These are phyloP conservation scores for Aspergillus nomiae DNA, from an alignment of 2,329 filamentous ascomycete species.

Conservation along the genomic window DNA sequence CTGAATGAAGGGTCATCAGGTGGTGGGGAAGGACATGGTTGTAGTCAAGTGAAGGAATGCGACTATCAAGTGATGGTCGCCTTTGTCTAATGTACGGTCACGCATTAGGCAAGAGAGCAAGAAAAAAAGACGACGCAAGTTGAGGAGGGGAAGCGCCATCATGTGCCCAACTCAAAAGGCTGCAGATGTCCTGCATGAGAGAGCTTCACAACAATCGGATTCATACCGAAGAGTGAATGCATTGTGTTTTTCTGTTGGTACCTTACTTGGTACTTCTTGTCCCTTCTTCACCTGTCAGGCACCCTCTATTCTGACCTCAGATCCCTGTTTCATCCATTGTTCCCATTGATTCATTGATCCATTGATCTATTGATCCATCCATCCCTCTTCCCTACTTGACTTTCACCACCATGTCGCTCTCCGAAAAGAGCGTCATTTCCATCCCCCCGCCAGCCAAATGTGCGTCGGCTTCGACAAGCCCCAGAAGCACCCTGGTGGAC, in stretches of 20 bases:
- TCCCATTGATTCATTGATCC: not conserved
- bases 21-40: too few relatives aligned
- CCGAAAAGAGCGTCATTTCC: slow-evolving; percentile 16
- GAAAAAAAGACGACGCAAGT: not conserved
- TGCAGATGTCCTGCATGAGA: slow-evolving; percentile 6
- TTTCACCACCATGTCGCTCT: slow-evolving; percentile 16
- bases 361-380: not conserved
- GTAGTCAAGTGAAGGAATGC: too few relatives aligned
- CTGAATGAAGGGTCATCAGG: too few relatives aligned
- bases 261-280: too few relatives aligned
- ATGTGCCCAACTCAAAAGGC: slow-evolving; percentile 22
- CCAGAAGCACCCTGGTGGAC: slow-evolving; percentile 25
- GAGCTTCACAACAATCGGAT: not conserved
- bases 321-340: not conserved
- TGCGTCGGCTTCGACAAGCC: slow-evolving; percentile 13
- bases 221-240: not conserved
- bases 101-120: slow-evolving; percentile 16
- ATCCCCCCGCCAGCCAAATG: slow-evolving; percentile 22
- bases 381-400: not conserved
- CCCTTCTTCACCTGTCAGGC: not conserved
- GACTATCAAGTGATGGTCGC: slow-evolving; percentile 6
- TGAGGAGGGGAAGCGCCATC: slow-evolving; percentile 6
- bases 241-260: not conserved
- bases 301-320: not conserved
- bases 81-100: slow-evolving; percentile 19